A percentile compares a stretch with the other conserved stretches of the same genome.
These are phyloP conservation scores for Annona squamosa DNA, from an alignment of 164 flowering plant genomes.

Conservation along the genomic window DNA sequence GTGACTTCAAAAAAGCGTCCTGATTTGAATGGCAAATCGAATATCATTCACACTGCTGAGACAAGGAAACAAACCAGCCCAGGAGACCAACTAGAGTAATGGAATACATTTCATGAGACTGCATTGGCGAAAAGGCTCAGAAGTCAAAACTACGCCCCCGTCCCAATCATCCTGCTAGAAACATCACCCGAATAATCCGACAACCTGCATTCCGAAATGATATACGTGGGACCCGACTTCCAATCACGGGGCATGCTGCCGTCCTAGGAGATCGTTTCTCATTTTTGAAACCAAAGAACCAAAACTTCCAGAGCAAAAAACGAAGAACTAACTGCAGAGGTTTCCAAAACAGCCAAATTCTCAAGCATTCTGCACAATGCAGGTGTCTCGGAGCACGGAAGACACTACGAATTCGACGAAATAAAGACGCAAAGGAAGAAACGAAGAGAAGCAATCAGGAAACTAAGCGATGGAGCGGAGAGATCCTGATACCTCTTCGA, in stretches of 20 bases:
- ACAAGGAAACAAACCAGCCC: neutral
- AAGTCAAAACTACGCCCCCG: neutral
- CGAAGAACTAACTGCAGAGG: too few species aligned
- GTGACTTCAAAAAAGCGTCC: neutral
- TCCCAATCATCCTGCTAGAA: neutral
- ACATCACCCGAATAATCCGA: neutral
- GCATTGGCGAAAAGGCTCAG: neutral
- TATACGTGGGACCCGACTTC: neutral
- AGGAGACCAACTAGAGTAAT: neutral
- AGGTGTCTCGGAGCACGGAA: neutral
- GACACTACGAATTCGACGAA: neutral
- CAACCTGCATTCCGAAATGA: neutral
- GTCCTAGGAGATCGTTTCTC: neutral
- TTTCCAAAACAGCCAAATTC: neutral
- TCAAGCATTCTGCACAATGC: neutral
- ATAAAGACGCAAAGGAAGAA: neutral
- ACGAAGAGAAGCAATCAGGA: neutral
- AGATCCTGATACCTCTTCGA: constrained; percentile 53
- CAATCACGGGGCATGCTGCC: neutral
- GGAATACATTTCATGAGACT: neutral
- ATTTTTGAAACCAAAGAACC: neutral
- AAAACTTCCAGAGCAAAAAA: neutral
- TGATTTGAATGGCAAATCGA: neutral
- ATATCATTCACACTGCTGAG: neutral
- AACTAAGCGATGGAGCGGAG: neutral